phyloP scores from a whole-genome alignment of 2,329 filamentous ascomycete species.

The Pezicula rhizophila region DNA sequence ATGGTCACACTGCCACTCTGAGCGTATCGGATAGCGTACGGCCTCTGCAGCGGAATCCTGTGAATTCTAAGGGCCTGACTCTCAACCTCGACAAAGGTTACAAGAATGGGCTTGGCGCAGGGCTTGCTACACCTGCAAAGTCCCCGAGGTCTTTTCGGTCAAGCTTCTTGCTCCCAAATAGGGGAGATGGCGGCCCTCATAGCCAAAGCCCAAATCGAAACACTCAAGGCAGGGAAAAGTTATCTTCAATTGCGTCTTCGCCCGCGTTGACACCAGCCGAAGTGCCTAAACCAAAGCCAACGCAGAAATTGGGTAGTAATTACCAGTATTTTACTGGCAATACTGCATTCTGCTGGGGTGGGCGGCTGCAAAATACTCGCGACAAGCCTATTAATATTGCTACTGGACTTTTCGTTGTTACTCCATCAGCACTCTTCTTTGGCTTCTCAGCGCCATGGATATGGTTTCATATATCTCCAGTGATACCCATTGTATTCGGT shows the following conservation, averaged over 20 bases:
- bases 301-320: slow-evolving; percentile 56
- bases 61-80: slow-evolving; percentile 37
- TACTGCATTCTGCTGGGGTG: slow-evolving; percentile 80
- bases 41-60: slow-evolving; percentile 47
- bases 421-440: slow-evolving; percentile 81
- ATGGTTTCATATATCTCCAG: slow-evolving; percentile 84
- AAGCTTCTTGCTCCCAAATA: slow-evolving; percentile 61
- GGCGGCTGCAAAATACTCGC: slow-evolving; percentile 80
- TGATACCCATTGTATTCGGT: slow-evolving; percentile 81
- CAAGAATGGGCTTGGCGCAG: slow-evolving; percentile 37
- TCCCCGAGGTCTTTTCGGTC: slow-evolving; percentile 74
- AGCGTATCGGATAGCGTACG: slow-evolving; percentile 73
- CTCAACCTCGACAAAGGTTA: slow-evolving; percentile 57
- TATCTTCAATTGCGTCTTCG: slow-evolving; percentile 75
- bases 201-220: slow-evolving; percentile 44
- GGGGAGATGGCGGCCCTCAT: slow-evolving; percentile 43
- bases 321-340: slow-evolving; percentile 94
- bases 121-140: slow-evolving; percentile 54
- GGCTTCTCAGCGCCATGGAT: slow-evolving; percentile 71
- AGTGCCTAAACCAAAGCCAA: slow-evolving; percentile 22
- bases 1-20: slow-evolving; percentile 47
- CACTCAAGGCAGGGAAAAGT: slow-evolving; percentile 67
- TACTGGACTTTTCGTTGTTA: slow-evolving; percentile 72
- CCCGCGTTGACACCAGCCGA: slow-evolving; percentile 54
- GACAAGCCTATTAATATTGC: slow-evolving; percentile 84